Percentiles rank a stretch among this genome's conserved stretches.
Conservation (phyloP, 495 filamentous ascomycete genomes). For the Chaetomium tenue region DNA sequence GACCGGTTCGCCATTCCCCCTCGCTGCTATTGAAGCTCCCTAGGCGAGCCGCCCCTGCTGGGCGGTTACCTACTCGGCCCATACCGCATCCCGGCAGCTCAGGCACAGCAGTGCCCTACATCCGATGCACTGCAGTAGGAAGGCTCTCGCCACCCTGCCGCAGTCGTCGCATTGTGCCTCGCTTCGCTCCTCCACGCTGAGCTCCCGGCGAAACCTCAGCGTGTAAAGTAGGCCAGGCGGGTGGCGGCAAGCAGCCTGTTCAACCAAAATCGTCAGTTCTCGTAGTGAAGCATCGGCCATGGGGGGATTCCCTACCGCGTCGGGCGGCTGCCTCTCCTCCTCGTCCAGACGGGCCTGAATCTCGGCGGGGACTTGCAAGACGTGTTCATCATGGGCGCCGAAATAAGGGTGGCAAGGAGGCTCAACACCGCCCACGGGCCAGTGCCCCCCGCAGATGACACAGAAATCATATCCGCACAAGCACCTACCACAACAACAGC, state of each 20-base stretch:
- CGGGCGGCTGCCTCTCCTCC: neutral
- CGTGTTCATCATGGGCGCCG: constrained; percentile 5
- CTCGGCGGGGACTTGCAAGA: constrained; percentile 3
- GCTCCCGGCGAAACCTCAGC: neutral
- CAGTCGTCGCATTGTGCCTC: constrained; percentile 7
- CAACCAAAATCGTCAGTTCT: neutral
- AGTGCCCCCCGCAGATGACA: constrained; percentile 5
- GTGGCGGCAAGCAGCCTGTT: constrained; percentile 8
- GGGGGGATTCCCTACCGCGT: neutral
- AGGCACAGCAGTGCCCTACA: constrained; percentile 11
- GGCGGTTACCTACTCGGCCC: neutral
- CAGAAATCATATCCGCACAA: constrained; percentile 16
- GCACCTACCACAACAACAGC: constrained; percentile 9
- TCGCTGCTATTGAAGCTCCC: neutral
- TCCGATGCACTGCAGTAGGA: constrained; percentile 9
- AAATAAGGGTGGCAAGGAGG: constrained; percentile 1
- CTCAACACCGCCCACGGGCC: neutral
- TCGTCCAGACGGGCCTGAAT: constrained; percentile 9
- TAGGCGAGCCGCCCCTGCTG: neutral
- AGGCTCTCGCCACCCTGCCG: neutral
- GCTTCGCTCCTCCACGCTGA: neutral
- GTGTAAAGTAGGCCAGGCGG: neutral
- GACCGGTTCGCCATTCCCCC: neutral
- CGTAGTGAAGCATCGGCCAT: neutral
- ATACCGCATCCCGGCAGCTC: neutral